Evolutionary conservation across 2,329 filamentous ascomycete genomes (phyloP).

Genomic region (Cladosporium oxysporum): DNA sequence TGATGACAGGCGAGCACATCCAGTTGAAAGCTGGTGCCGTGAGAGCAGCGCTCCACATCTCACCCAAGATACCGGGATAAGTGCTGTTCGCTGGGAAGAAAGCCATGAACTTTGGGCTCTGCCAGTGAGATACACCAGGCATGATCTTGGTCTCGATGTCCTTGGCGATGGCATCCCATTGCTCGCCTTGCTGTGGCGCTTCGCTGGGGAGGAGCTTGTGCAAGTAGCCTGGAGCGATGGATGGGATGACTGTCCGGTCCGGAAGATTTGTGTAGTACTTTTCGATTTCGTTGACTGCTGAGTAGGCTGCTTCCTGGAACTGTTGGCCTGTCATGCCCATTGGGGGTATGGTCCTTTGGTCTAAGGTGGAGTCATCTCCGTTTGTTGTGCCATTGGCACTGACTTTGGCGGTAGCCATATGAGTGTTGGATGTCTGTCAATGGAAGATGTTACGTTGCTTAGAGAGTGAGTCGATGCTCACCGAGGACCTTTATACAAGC

Average conservation of each 20-base stretch:
- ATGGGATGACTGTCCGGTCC: conserved; percentile 70
- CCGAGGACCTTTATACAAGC: not conserved
- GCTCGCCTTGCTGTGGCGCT: conserved; percentile 66
- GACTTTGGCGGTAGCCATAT: not conserved
- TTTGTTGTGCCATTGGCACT: conserved; percentile 6
- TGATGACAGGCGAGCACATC: conserved; percentile 90
- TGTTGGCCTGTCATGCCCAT: conserved; percentile 73
- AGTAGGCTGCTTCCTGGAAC: conserved; percentile 75
- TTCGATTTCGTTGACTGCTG: conserved; percentile 81
- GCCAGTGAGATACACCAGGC: conserved; percentile 92
- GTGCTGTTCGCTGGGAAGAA: conserved; percentile 85
- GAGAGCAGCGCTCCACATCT: conserved; percentile 88
- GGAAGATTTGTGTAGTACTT: conserved; percentile 78
- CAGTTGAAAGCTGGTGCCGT: conserved; percentile 94
- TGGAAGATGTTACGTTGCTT: not conserved
- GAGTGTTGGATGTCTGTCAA: not conserved
- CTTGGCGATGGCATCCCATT: conserved; percentile 76
- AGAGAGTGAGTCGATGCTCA: not conserved
- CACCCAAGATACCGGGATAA: conserved; percentile 83
- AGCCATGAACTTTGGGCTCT: conserved; percentile 91
- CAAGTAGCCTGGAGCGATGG: conserved; percentile 82
- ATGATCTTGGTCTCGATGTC: conserved; percentile 87
- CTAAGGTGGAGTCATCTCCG: conserved; percentile 8
- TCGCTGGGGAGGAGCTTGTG: conserved; percentile 71
- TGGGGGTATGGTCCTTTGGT: conserved; percentile 31